Evolutionary conservation across 345 rosid genomes (phyloP).

Genomic region (Eucalyptus tenuipes): DNA sequence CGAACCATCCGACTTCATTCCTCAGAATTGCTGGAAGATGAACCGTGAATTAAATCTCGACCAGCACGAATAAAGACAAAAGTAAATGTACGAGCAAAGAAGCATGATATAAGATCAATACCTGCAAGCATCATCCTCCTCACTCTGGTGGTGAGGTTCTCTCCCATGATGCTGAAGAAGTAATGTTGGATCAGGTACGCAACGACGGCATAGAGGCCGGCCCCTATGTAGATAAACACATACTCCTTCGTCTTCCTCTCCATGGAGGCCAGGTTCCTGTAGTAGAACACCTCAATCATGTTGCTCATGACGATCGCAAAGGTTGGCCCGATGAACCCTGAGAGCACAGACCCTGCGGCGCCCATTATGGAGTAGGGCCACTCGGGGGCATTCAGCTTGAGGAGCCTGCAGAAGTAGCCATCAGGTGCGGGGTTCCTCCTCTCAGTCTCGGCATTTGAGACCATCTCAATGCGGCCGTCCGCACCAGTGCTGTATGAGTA

Average conservation of each 20-base stretch:
- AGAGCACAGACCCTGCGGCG: slow-evolving; percentile 79
- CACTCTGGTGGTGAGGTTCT: slow-evolving; percentile 96
- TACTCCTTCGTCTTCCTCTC: slow-evolving; percentile 93
- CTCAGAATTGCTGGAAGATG: slow-evolving; percentile 60
- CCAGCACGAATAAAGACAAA: background rate
- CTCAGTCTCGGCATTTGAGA: slow-evolving; percentile 93
- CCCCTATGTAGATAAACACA: slow-evolving; percentile 96
- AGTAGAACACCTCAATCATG: slow-evolving; percentile 98
- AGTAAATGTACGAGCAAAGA: background rate
- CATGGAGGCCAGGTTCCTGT: slow-evolving; percentile 74
- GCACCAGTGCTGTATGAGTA: slow-evolving; percentile 97
- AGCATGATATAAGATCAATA: background rate
- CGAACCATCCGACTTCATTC: slow-evolving; percentile 99
- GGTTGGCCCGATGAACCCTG: slow-evolving; percentile 94
- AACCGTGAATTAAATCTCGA: background rate
- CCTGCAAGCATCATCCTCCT: slow-evolving; percentile 99
- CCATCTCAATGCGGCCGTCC: slow-evolving; percentile 94
- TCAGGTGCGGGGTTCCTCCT: slow-evolving; percentile 80
- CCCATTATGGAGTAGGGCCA: slow-evolving; percentile 99
- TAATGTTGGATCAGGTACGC: slow-evolving; percentile 98
- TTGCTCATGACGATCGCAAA: slow-evolving; percentile 97
- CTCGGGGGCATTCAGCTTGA: slow-evolving; percentile 88
- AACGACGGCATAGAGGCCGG: slow-evolving; percentile 89
- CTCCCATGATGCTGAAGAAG: slow-evolving; percentile 99
- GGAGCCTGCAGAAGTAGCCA: slow-evolving; percentile 86